phyloP scores from a whole-genome alignment of 2,329 filamentous ascomycete genomes.

The Cordyceps cicadae region DNA sequence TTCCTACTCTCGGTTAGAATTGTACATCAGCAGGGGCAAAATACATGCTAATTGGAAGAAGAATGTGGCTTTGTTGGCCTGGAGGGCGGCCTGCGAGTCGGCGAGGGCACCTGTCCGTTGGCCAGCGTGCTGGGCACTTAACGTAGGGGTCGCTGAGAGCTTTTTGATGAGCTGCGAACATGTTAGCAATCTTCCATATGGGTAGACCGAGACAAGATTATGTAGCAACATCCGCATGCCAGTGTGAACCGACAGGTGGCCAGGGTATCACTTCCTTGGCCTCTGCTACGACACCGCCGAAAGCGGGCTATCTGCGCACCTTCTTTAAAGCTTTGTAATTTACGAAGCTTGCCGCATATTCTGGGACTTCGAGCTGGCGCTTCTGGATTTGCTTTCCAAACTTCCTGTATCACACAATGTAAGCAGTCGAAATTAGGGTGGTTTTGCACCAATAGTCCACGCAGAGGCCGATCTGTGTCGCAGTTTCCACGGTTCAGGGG shows the following conservation, averaged over 20 bases:
- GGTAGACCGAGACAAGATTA: no score
- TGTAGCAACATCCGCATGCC: neutral
- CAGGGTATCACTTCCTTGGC: neutral
- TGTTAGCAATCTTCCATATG: neutral
- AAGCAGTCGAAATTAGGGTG: neutral
- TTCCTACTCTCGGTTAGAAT: constrained; percentile 55
- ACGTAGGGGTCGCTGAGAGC: constrained; percentile 81
- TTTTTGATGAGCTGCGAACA: constrained; percentile 87
- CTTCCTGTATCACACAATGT: constrained; percentile 58
- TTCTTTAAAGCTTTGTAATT: constrained; percentile 99
- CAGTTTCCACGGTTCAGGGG: neutral
- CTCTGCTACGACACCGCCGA: neutral
- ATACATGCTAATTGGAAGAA: constrained; percentile 85
- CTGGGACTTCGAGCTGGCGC: constrained; percentile 94
- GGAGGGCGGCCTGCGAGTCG: constrained; percentile 81
- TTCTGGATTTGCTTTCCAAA: constrained; percentile 99
- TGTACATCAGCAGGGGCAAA: constrained; percentile 16
- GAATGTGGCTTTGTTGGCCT: constrained; percentile 97
- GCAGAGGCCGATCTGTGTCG: neutral
- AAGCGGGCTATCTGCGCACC: constrained; percentile 42
- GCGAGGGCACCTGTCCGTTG: constrained; percentile 37
- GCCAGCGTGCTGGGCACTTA: constrained; percentile 65
- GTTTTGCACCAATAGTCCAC: neutral
- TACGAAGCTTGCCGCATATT: constrained; percentile 98
- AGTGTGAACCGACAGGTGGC: neutral